Evolutionary conservation across 495 filamentous ascomycete species (phyloP).

Genomic region (Xylaria nigripes): DNA sequence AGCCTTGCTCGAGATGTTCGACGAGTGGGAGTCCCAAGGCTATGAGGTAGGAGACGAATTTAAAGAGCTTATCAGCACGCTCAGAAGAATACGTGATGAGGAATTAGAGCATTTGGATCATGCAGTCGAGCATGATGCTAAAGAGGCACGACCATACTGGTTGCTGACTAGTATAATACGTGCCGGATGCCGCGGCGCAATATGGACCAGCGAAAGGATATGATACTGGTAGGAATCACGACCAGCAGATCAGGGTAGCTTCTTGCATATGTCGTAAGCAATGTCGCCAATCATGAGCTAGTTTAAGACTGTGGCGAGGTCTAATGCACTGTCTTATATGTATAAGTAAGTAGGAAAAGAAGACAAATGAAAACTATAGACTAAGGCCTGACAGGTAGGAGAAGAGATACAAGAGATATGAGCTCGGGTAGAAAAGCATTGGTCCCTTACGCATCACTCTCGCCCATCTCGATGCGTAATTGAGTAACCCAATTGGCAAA

Average conservation of each 20-base stretch:
- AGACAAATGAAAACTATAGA: too few relatives aligned
- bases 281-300: too few relatives aligned
- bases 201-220: conserved; percentile 84
- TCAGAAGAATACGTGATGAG: conserved; percentile 86
- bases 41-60: conserved; percentile 76
- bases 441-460: too few relatives aligned
- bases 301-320: too few relatives aligned
- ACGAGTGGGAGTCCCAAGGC: conserved; percentile 53
- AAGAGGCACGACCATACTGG: conserved; percentile 80
- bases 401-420: too few relatives aligned
- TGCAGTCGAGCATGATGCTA: conserved; percentile 84
- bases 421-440: too few relatives aligned
- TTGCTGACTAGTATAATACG: conserved; percentile 82
- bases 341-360: too few relatives aligned
- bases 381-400: too few relatives aligned
- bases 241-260: background rate
- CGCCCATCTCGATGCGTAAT: too few relatives aligned
- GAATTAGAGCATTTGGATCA: conserved; percentile 96
- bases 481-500: too few relatives aligned
- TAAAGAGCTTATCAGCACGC: conserved; percentile 57
- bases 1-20: conserved; percentile 69
- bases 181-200: conserved; percentile 79
- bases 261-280: background rate
- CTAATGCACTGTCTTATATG: too few relatives aligned
- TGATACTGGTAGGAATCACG: too few relatives aligned